Conservation (phyloP, 1,139 yeast genomes). For the Geotrichum fermentans region DNA sequence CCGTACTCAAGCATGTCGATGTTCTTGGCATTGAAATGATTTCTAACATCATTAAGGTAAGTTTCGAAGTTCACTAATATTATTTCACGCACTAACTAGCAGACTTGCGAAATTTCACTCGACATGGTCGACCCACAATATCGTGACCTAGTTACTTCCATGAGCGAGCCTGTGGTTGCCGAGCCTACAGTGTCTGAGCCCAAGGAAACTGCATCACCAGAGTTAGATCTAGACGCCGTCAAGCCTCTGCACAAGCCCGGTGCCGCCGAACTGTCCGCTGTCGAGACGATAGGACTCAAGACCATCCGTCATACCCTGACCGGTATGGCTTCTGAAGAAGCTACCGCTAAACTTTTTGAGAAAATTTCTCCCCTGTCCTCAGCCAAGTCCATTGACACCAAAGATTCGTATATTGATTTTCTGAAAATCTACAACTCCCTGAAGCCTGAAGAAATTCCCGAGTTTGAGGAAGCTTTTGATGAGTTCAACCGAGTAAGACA, state of each 20-base stretch:
- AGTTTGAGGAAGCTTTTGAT: constrained; percentile 64
- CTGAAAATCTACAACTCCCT: constrained; percentile 54
- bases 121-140: constrained; percentile 40
- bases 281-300: constrained; percentile 73
- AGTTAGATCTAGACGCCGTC: constrained; percentile 12
- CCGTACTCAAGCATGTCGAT: constrained; percentile 61
- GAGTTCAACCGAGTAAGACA: constrained; percentile 71
- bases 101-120: constrained; percentile 33
- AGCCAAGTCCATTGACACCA: constrained; percentile 35
- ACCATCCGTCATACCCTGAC: constrained; percentile 73
- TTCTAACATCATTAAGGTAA: constrained; percentile 39
- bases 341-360: constrained; percentile 23
- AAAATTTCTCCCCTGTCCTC: constrained; percentile 31
- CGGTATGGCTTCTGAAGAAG: constrained; percentile 47
- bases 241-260: constrained; percentile 50
- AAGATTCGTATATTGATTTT: constrained; percentile 50
- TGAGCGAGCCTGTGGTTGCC: background rate
- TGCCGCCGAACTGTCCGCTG: constrained; percentile 53
- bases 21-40: constrained; percentile 64
- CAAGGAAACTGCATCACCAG: background rate
- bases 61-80: constrained; percentile 24
- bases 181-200: background rate
- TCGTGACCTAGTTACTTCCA: constrained; percentile 34
- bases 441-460: constrained; percentile 47
- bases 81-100: constrained; percentile 3